phyloP scores from a whole-genome alignment of 148 eudicot genomes.

The Rhododendron ferrugineum region DNA sequence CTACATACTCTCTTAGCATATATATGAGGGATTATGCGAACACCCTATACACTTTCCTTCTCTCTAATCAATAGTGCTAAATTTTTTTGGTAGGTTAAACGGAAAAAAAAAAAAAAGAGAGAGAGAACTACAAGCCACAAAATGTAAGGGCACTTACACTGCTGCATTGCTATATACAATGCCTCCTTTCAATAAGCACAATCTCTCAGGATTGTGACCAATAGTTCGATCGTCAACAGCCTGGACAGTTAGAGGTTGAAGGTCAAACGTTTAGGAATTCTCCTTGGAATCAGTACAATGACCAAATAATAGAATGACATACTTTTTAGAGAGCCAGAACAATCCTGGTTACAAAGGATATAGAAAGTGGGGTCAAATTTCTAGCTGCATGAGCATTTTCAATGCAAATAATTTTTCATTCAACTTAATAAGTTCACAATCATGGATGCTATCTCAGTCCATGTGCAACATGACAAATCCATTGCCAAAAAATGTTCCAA shows the following conservation, averaged over 20 bases:
- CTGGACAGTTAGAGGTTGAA: slow-evolving; percentile 24
- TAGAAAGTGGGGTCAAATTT: not conserved
- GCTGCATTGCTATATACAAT: slow-evolving; percentile 80
- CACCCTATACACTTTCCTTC: not conserved
- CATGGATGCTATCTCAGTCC: not conserved
- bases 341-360: not conserved
- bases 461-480: not conserved
- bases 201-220: slow-evolving; percentile 91
- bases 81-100: not conserved
- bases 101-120: not conserved
- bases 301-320: not conserved
- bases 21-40: not conserved
- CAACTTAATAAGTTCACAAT: not conserved
- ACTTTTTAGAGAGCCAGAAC: not conserved
- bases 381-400: not conserved
- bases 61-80: not conserved
- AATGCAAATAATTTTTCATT: not conserved
- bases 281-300: not conserved
- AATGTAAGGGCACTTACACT: slow-evolving; percentile 49
- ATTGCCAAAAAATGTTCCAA: not conserved
- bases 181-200: slow-evolving; percentile 85
- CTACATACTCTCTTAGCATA: not conserved
- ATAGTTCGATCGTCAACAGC: slow-evolving; percentile 85
- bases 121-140: not conserved
- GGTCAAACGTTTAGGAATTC: not conserved